These are phyloP conservation scores for Paraconiothyrium brasiliense DNA, from an alignment of 2,329 filamentous ascomycete genomes.

Conservation along the genomic window DNA sequence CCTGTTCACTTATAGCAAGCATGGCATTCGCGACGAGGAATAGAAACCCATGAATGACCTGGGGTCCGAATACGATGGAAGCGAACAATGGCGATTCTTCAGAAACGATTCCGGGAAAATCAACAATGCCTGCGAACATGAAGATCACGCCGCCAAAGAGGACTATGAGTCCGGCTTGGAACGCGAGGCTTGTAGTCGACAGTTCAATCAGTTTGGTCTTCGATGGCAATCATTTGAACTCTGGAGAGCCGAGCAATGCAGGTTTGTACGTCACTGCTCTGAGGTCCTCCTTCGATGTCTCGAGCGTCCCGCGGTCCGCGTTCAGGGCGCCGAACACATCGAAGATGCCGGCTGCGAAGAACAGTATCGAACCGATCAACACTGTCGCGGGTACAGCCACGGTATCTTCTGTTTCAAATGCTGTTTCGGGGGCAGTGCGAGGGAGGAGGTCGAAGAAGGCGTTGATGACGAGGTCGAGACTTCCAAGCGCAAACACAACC, in stretches of 20 bases:
- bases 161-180: conserved; percentile 41
- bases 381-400: conserved; percentile 35
- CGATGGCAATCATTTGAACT: conserved; percentile 38
- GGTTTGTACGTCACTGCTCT: conserved; percentile 31
- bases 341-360: conserved; percentile 39
- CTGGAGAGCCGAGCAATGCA: conserved; percentile 32
- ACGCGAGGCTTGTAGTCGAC: conserved; percentile 30
- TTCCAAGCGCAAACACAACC: conserved; percentile 35
- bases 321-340: conserved; percentile 38
- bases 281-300: conserved; percentile 20
- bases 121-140: conserved; percentile 41
- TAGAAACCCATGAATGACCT: conserved; percentile 36
- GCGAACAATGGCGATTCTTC: conserved; percentile 26
- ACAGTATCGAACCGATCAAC: conserved; percentile 37
- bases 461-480: conserved; percentile 37
- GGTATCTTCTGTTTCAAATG: conserved; percentile 28
- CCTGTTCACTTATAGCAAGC: conserved; percentile 36
- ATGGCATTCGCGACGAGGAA: conserved; percentile 40
- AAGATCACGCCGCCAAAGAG: conserved; percentile 42
- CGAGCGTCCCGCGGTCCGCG: conserved; percentile 30
- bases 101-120: conserved; percentile 35
- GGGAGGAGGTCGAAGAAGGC: conserved; percentile 40
- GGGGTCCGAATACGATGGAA: conserved; percentile 35
- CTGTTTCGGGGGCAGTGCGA: conserved; percentile 15
- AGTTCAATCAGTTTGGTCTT: conserved; percentile 30